Evolutionary conservation across 1,139 yeast species (phyloP).

Genomic region (Yamadazyma taylorii): DNA sequence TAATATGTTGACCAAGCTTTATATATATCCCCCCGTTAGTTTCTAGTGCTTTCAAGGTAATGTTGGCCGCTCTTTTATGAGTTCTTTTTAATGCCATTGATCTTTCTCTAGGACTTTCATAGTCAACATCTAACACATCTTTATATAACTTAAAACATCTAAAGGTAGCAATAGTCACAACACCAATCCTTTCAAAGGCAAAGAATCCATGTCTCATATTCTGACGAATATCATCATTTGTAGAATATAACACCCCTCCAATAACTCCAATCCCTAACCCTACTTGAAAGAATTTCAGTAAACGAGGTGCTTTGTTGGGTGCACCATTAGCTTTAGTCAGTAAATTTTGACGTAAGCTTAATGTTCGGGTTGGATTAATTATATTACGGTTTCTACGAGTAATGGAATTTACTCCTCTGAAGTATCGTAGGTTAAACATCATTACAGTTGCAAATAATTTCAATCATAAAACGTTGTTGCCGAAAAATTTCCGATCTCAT

Average conservation of each 20-base stretch:
- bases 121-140: constrained; percentile 49
- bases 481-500: too few relatives aligned
- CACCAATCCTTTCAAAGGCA: constrained; percentile 57
- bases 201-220: constrained; percentile 31
- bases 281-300: constrained; percentile 22
- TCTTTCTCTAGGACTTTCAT: constrained; percentile 49
- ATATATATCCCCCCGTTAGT: constrained; percentile 90
- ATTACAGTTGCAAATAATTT: too few relatives aligned
- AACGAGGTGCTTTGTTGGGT: background rate
- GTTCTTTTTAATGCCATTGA: constrained; percentile 51
- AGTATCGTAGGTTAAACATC: too few relatives aligned
- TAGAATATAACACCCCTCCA: constrained; percentile 29
- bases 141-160: constrained; percentile 68
- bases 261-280: constrained; percentile 33
- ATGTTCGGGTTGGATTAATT: too few relatives aligned
- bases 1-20: constrained; percentile 90
- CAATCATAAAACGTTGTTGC: too few relatives aligned
- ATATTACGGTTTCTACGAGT: too few relatives aligned
- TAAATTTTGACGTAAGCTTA: background rate
- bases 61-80: constrained; percentile 74
- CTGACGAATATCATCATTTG: constrained; percentile 31
- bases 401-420: too few relatives aligned
- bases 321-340: background rate
- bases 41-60: constrained; percentile 78
- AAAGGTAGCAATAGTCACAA: constrained; percentile 62